Conservation (phyloP, 192 early-diverging fungal genomes). For the Coemansia furcata region DNA sequence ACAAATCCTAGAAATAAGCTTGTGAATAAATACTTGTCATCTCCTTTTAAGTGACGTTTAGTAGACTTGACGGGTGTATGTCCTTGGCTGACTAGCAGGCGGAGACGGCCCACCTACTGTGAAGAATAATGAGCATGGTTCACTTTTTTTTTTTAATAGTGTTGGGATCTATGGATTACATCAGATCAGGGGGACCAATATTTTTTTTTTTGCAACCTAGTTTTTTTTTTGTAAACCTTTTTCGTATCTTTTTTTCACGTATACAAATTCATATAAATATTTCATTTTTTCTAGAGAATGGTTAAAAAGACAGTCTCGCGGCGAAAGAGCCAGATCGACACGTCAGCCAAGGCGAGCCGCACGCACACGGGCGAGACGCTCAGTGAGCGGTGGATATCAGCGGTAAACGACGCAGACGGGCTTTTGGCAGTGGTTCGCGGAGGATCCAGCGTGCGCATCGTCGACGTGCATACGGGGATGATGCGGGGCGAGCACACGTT, state of each 20-base stretch:
- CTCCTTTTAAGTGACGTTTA: too few species aligned
- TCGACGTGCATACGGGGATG: slow-evolving; percentile 43
- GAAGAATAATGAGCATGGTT: too few species aligned
- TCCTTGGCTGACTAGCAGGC: too few species aligned
- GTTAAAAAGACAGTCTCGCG: slow-evolving; percentile 36
- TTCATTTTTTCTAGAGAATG: slow-evolving; percentile 17
- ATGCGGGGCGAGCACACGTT: slow-evolving; percentile 38
- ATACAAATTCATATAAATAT: not conserved
- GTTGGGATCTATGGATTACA: too few species aligned
- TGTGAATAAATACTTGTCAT: too few species aligned
- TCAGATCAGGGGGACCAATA: too few species aligned
- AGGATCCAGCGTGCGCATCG: slow-evolving; percentile 36
- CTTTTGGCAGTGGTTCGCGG: slow-evolving; percentile 41
- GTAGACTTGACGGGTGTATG: too few species aligned
- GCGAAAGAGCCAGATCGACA: slow-evolving; percentile 22
- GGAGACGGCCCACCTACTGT: too few species aligned
- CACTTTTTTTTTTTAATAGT: too few species aligned
- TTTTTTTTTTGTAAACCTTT: not conserved
- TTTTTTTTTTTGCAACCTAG: not conserved
- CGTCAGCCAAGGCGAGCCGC: not conserved
- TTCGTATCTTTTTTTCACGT: not conserved
- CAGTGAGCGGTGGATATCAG: slow-evolving; percentile 26
- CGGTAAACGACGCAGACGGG: slow-evolving; percentile 22
- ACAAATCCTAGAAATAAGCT: too few species aligned
- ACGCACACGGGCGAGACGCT: not conserved